These are phyloP conservation scores for Polysphondylium violaceum DNA, from an alignment of 78 protist genomes.

Conservation along the genomic window DNA sequence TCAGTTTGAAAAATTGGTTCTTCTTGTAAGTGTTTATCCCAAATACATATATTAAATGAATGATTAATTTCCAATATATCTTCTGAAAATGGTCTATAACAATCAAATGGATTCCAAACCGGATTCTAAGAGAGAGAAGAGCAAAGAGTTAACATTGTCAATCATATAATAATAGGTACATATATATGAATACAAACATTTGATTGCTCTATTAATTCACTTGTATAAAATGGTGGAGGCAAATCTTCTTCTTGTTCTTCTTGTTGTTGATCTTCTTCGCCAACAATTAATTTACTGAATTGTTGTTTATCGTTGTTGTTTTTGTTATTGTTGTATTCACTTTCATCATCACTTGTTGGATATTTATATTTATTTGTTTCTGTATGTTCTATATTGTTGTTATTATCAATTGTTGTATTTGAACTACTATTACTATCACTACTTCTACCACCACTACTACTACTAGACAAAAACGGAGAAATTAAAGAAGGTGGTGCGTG, in stretches of 20 bases:
- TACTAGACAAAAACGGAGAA: not conserved
- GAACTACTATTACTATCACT: not conserved
- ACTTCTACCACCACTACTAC: not conserved
- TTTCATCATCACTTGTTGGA: not conserved
- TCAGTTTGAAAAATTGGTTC: constrained; percentile 59
- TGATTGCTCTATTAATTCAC: constrained; percentile 66
- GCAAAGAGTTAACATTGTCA: not conserved
- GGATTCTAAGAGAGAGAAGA: constrained; percentile 52
- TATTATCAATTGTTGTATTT: not conserved
- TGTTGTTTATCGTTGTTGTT: not conserved
- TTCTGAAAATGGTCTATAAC: constrained; percentile 39
- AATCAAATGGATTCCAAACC: constrained; percentile 73
- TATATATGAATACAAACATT: constrained; percentile 10
- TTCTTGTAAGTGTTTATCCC: constrained; percentile 69
- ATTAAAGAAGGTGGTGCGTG: constrained; percentile 60
- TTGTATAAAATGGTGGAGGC: constrained; percentile 74
- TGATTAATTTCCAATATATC: constrained; percentile 48
- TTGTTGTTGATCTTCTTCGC: not conserved
- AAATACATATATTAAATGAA: constrained; percentile 74
- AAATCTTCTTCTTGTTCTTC: constrained; percentile 25
- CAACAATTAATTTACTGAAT: not conserved
- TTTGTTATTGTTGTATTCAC: not conserved
- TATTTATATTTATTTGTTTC: not conserved
- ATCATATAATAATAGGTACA: not conserved
- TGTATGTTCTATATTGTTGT: not conserved